A percentile compares a stretch with the other conserved stretches of the same genome.
Conservation (phyloP, 2,329 filamentous ascomycete genomes). For the Tolypocladium inflatum region DNA sequence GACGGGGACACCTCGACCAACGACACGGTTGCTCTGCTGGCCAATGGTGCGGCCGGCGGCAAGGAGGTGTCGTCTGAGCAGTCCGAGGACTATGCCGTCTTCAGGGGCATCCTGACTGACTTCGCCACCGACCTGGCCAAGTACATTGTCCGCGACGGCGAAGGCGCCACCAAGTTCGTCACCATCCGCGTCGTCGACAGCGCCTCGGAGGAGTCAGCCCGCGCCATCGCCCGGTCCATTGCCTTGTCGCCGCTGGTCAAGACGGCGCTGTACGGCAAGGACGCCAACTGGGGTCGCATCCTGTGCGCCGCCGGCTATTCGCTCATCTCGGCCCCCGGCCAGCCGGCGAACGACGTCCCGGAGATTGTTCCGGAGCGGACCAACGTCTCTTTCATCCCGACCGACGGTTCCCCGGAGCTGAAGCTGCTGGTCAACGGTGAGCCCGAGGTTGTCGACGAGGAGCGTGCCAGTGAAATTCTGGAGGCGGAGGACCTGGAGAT, state of each 20-base stretch:
- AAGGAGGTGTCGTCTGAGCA: constrained; percentile 45
- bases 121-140: constrained; percentile 83
- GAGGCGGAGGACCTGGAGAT: constrained; percentile 74
- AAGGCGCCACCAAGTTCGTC: constrained; percentile 97
- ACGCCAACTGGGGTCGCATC: constrained; percentile 98
- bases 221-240: constrained; percentile 77
- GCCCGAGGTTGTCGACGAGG: constrained; percentile 71
- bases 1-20: constrained; percentile 98
- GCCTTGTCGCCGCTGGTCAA: constrained; percentile 90
- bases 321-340: constrained; percentile 48
- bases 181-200: constrained; percentile 78
- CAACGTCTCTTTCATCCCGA: constrained; percentile 69
- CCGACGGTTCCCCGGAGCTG: constrained; percentile 67
- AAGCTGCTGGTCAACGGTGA: constrained; percentile 71
- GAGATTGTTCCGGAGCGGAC: constrained; percentile 61
- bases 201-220: constrained; percentile 58
- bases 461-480: constrained; percentile 66
- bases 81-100: constrained; percentile 56
- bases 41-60: constrained; percentile 85
- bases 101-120: constrained; percentile 60
- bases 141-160: constrained; percentile 89
- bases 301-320: constrained; percentile 88
- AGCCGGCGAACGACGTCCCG: constrained; percentile 47
- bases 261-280: constrained; percentile 91
- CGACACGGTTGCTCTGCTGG: constrained; percentile 89